phyloP scores from a whole-genome alignment of 2,329 filamentous ascomycete species.

The Fusarium azukiicola region DNA sequence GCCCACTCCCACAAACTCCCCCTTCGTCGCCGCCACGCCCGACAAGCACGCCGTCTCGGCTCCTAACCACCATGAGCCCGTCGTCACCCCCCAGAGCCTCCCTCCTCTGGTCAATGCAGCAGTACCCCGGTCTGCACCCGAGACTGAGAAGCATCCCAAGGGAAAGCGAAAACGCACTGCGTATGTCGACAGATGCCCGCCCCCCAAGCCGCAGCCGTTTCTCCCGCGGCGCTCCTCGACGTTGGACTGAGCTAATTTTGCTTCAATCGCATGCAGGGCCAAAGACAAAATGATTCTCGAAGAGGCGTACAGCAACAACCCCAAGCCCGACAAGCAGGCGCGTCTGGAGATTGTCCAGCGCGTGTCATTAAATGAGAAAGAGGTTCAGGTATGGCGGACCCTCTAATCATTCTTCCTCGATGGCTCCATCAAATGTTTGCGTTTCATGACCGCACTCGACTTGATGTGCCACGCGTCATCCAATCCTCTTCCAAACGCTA shows the following conservation, averaged over 20 bases:
- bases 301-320: constrained; percentile 90
- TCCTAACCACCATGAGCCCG: constrained; percentile 50
- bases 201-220: neutral
- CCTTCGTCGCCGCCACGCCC: constrained; percentile 48
- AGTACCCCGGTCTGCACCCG: constrained; percentile 38
- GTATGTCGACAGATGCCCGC: constrained; percentile 62
- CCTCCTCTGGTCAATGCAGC: constrained; percentile 48
- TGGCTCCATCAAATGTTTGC: neutral
- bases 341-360: constrained; percentile 91
- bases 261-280: constrained; percentile 74
- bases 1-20: constrained; percentile 48
- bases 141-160: constrained; percentile 73
- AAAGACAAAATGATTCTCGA: constrained; percentile 95
- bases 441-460: neutral
- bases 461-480: constrained; percentile 40
- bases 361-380: constrained; percentile 95
- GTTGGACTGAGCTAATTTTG: constrained; percentile 46
- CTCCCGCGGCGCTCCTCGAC: neutral
- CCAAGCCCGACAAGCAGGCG: constrained; percentile 95
- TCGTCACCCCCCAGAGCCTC: constrained; percentile 48
- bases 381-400: constrained; percentile 89
- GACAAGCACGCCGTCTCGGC: constrained; percentile 52
- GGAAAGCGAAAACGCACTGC: constrained; percentile 82
- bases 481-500: constrained; percentile 29
- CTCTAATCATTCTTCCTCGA: constrained; percentile 10